phyloP scores from a whole-genome alignment of 495 filamentous ascomycete genomes.

The Bathelium albidoporum region DNA sequence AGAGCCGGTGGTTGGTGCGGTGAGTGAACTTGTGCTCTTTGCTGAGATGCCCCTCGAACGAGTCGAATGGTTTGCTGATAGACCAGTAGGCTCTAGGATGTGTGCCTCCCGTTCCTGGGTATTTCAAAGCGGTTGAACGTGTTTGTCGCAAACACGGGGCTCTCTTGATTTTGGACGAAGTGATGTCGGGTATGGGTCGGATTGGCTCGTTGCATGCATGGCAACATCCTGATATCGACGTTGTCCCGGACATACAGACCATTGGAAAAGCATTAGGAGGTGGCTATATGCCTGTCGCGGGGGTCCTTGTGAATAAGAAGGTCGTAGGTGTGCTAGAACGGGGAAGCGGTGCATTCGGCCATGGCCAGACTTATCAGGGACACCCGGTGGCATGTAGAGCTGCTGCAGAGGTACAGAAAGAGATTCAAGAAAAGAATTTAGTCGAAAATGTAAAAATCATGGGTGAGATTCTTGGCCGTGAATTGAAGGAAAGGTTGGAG shows the following conservation, averaged over 20 bases:
- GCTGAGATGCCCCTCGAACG: neutral
- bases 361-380: slow-evolving; percentile 51
- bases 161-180: slow-evolving; percentile 38
- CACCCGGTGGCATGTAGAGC: slow-evolving; percentile 49
- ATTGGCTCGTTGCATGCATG: slow-evolving; percentile 35
- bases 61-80: neutral
- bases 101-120: slow-evolving; percentile 32
- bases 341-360: slow-evolving; percentile 37
- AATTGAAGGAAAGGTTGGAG: slow-evolving; percentile 37
- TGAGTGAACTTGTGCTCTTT: slow-evolving; percentile 19
- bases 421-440: slow-evolving; percentile 38
- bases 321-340: slow-evolving; percentile 27
- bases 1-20: slow-evolving; percentile 57
- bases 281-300: slow-evolving; percentile 35
- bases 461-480: slow-evolving; percentile 36
- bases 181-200: slow-evolving; percentile 36
- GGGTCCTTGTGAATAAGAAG: slow-evolving; percentile 27
- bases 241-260: slow-evolving; percentile 33
- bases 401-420: slow-evolving; percentile 45
- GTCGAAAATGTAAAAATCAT: slow-evolving; percentile 40
- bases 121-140: slow-evolving; percentile 29
- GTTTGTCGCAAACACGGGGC: slow-evolving; percentile 36
- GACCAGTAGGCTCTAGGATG: slow-evolving; percentile 29
- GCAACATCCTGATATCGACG: slow-evolving; percentile 29
- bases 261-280: slow-evolving; percentile 36